A percentile compares a stretch with the other conserved stretches of the same genome.
Conservation (phyloP, 1,284 basidiomycete species). For the Naganishia liquefaciens region DNA sequence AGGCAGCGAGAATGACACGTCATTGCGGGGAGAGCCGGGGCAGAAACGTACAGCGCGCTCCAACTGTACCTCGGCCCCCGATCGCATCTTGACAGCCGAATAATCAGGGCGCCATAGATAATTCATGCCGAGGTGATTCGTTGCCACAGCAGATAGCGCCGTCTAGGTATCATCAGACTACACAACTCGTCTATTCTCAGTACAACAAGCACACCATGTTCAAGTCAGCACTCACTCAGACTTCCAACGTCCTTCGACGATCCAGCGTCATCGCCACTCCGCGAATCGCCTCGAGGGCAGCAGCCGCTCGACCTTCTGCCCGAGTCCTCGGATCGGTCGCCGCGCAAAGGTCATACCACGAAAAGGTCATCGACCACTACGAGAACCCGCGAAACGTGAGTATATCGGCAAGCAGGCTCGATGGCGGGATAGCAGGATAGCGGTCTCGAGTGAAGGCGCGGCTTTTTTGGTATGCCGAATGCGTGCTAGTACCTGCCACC, state of each 20-base stretch:
- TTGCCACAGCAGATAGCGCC: conserved; percentile 2
- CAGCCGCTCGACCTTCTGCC: conserved; percentile 5
- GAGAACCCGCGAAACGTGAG: conserved; percentile 90
- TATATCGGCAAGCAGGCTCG: conserved; percentile 43
- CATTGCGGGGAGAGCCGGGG: neutral
- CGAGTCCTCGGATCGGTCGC: conserved; percentile 13
- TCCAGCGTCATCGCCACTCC: conserved; percentile 15
- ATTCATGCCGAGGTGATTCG: conserved; percentile 25
- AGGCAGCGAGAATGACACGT: neutral
- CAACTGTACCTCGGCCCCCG: neutral
- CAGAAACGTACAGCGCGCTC: neutral
- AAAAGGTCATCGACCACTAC: conserved; percentile 94
- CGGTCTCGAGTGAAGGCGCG: neutral
- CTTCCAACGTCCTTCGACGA: conserved; percentile 24
- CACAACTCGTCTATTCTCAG: neutral
- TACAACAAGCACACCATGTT: conserved; percentile 25
- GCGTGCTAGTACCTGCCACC: too few relatives aligned
- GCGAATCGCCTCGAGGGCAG: conserved; percentile 20
- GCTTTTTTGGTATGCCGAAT: too few relatives aligned
- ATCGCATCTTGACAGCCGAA: conserved; percentile 7
- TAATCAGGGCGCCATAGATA: neutral
- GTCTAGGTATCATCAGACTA: neutral
- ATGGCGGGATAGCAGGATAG: neutral
- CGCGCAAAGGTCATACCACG: conserved; percentile 69
- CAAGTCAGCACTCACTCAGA: conserved; percentile 28